Evolutionary conservation across 176 grass and related monocot species (phyloP).

Genomic region (Phyllostachys edulis): DNA sequence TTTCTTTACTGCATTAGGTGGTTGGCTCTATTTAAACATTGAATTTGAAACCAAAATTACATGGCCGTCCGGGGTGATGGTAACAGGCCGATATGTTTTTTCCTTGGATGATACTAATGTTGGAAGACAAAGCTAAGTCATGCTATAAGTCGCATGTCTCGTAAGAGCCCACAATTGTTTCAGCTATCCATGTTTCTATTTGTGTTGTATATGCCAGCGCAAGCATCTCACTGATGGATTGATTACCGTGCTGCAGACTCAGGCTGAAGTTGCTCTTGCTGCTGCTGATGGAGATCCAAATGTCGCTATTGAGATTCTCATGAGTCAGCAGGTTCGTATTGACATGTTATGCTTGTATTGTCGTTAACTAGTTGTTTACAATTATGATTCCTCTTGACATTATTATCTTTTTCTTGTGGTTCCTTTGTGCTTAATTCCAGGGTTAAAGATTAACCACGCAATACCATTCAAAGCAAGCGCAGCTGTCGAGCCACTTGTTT

Average conservation of each 20-base stretch:
- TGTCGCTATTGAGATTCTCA: constrained; percentile 96
- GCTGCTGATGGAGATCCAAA: constrained; percentile 91
- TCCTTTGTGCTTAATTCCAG: constrained; percentile 24
- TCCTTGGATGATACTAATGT: neutral
- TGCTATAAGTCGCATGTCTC: constrained; percentile 1
- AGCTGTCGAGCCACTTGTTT: constrained; percentile 10
- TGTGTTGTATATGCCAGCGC: neutral
- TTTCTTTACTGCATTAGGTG: no score
- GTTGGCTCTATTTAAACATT: no score
- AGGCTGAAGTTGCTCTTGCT: constrained; percentile 93
- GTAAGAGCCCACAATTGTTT: neutral
- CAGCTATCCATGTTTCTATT: neutral
- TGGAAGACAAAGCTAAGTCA: neutral
- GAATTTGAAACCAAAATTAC: no score
- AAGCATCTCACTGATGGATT: neutral
- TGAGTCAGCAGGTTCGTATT: constrained; percentile 73
- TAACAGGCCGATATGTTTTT: no score
- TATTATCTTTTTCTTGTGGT: neutral
- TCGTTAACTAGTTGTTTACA: neutral
- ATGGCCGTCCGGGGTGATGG: no score
- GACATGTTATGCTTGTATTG: neutral
- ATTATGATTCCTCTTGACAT: constrained; percentile 1
- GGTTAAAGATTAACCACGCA: constrained; percentile 22
- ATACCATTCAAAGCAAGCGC: neutral
- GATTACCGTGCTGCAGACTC: constrained; percentile 55